Evolutionary conservation across 192 early-diverging fungal species (phyloP).

Genomic region (Rhizophagus sp.): DNA sequence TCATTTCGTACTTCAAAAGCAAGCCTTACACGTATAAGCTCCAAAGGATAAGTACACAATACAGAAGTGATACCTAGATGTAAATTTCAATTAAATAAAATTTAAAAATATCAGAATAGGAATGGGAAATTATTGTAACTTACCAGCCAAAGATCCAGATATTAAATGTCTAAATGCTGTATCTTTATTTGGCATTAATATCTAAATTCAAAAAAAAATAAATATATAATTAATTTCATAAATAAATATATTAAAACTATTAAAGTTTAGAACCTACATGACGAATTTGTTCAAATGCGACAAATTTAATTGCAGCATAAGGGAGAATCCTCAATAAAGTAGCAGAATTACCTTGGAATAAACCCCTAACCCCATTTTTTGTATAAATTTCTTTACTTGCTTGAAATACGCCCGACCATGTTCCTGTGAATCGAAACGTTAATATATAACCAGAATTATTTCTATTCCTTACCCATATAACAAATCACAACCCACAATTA

Average conservation of each 20-base stretch:
- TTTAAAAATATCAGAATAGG: not conserved
- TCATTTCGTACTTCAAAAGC: conserved; percentile 75
- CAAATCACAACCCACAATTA: not conserved
- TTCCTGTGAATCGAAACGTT: conserved; percentile 47
- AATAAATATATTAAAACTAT: too few species aligned
- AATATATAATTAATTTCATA: too few species aligned
- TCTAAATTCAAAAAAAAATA: conserved; percentile 22
- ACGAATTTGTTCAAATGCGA: conserved; percentile 91
- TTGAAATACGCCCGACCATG: conserved; percentile 77
- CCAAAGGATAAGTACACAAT: conserved; percentile 89
- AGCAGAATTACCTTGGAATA: conserved; percentile 95
- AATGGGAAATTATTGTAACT: not conserved
- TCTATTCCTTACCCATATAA: not conserved
- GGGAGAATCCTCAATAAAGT: conserved; percentile 95
- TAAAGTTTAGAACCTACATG: conserved; percentile 37
- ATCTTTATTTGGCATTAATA: conserved; percentile 72
- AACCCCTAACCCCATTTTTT: conserved; percentile 69
- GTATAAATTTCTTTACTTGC: conserved; percentile 76
- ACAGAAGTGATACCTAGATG: conserved; percentile 83
- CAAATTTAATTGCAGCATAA: conserved; percentile 96
- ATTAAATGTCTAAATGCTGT: conserved; percentile 73
- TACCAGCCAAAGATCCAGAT: conserved; percentile 76
- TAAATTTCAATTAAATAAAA: not conserved
- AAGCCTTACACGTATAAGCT: conserved; percentile 90
- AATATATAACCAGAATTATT: conserved; percentile 17